These are phyloP conservation scores for Phanerodontia chrysosporium DNA, from an alignment of 768 basidiomycete genomes.

Conservation along the genomic window DNA sequence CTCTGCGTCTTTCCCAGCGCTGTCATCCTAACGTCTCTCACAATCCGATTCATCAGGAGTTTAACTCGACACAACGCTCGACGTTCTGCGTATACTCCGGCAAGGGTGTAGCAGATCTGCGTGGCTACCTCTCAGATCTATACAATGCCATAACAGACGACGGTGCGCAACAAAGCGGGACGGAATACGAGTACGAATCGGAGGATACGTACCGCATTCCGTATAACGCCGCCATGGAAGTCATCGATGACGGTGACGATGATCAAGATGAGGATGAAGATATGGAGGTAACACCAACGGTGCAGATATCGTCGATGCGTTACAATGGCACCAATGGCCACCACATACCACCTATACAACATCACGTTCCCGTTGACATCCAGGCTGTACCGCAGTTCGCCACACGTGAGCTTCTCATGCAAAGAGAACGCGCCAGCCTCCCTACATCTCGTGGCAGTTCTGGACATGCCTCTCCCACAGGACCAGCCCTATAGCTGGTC, in stretches of 20 bases:
- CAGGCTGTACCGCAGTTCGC: neutral
- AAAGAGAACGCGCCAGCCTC: conserved; percentile 16
- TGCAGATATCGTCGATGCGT: neutral
- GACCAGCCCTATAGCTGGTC: conserved; percentile 32
- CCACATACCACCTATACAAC: conserved; percentile 1
- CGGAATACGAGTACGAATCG: conserved; percentile 39
- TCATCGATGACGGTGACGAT: conserved; percentile 42
- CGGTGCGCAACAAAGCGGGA: conserved; percentile 43
- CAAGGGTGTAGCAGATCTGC: conserved; percentile 78
- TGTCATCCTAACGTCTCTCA: neutral
- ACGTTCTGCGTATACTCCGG: conserved; percentile 98
- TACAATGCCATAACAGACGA: conserved; percentile 73
- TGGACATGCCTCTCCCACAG: conserved; percentile 12
- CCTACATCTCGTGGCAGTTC: conserved; percentile 16
- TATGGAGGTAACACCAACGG: conserved; percentile 11
- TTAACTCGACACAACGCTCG: conserved; percentile 81
- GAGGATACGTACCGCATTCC: conserved; percentile 25
- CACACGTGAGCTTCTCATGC: conserved; percentile 18
- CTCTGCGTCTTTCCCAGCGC: neutral
- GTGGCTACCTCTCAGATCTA: conserved; percentile 71
- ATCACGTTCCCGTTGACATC: neutral
- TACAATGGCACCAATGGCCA: neutral
- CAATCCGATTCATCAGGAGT: conserved; percentile 53
- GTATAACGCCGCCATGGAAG: conserved; percentile 31
- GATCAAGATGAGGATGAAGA: conserved; percentile 17